Conservation (phyloP, 225 moss, liverwort and hornwort genomes). For the Pleurozium schreberi region DNA sequence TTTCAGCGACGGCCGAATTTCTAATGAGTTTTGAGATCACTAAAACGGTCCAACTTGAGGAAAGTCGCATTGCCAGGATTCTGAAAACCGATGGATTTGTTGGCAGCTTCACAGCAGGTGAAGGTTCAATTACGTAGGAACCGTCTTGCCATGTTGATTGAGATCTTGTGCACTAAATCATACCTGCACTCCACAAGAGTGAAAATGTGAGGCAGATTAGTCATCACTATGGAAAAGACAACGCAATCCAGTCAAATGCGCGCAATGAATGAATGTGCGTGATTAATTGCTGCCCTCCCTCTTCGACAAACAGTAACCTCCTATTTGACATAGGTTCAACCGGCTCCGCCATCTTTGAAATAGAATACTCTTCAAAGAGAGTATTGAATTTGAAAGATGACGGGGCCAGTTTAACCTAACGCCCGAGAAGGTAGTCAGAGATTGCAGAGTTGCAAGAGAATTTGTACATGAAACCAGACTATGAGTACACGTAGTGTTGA, state of each 20-base stretch:
- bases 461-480: neutral
- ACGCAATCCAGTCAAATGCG: neutral
- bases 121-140: neutral
- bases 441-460: neutral
- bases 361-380: neutral
- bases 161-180: neutral
- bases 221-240: neutral
- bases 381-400: neutral
- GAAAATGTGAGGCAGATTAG: neutral
- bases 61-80: neutral
- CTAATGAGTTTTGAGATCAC: neutral
- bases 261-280: neutral
- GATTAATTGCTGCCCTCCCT: neutral
- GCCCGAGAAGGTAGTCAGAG: neutral
- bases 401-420: neutral
- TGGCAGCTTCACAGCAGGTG: neutral
- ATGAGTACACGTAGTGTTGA: neutral
- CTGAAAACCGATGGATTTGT: neutral
- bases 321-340: neutral
- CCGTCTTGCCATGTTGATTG: neutral
- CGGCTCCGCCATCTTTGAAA: neutral
- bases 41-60: neutral
- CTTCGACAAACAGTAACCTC: neutral
- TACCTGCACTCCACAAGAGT: neutral
- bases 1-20: neutral